phyloP scores from a whole-genome alignment of 257 asterid genomes.

The Leonotis leonurus region DNA sequence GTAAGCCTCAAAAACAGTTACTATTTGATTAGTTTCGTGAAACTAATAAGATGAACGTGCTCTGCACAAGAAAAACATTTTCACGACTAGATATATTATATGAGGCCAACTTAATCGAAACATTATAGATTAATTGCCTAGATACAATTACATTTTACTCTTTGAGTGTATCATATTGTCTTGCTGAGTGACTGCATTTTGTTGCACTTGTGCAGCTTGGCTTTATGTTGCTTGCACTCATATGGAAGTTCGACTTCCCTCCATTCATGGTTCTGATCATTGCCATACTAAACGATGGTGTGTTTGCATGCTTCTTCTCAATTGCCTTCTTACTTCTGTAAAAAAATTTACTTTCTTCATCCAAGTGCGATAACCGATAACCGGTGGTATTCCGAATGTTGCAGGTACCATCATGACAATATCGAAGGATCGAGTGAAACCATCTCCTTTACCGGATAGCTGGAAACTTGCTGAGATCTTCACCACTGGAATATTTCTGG shows the following conservation, averaged over 20 bases:
- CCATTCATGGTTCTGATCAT: constrained; percentile 60
- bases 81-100: too few relatives aligned
- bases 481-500: constrained; percentile 50
- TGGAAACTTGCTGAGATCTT: constrained; percentile 61
- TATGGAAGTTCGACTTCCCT: constrained; percentile 58
- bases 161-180: background rate
- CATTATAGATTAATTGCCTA: too few relatives aligned
- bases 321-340: background rate
- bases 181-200: constrained; percentile 8
- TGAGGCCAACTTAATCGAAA: too few relatives aligned
- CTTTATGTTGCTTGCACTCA: constrained; percentile 51
- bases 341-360: background rate
- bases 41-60: too few relatives aligned
- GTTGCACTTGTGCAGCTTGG: constrained; percentile 37
- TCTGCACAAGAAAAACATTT: too few relatives aligned
- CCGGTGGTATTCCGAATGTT: background rate
- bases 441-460: constrained; percentile 68
- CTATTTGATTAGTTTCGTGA: background rate
- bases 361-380: background rate
- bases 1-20: constrained; percentile 27
- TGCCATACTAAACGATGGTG: constrained; percentile 57
- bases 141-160: background rate
- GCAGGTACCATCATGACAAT: constrained; percentile 63
- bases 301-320: background rate
- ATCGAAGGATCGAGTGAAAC: constrained; percentile 62